phyloP scores from a whole-genome alignment of 2,329 filamentous ascomycete genomes.

The Aspergillus tanneri region DNA sequence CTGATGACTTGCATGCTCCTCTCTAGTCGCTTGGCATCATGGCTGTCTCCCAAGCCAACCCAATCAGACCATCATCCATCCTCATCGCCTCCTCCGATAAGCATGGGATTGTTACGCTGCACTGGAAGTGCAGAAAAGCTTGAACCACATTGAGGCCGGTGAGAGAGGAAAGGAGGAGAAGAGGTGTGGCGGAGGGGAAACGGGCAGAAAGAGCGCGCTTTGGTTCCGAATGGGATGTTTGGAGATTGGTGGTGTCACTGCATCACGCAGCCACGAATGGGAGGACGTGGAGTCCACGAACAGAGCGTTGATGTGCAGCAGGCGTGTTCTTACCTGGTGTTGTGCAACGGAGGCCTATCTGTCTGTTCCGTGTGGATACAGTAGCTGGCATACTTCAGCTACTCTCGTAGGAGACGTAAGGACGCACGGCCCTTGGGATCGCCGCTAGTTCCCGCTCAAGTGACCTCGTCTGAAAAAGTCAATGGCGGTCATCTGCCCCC shows the following conservation, averaged over 20 bases:
- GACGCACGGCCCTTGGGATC: constrained; percentile 30
- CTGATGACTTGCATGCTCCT: constrained; percentile 16
- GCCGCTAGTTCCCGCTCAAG: constrained; percentile 28
- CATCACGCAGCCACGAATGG: not conserved
- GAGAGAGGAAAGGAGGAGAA: not conserved
- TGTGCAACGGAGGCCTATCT: not conserved
- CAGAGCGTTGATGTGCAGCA: not conserved
- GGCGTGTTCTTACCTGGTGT: not conserved
- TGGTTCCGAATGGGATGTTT: not conserved
- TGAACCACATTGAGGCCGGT: constrained; percentile 1
- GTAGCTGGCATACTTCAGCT: too few relatives aligned
- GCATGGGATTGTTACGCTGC: constrained; percentile 6
- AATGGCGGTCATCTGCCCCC: constrained; percentile 8
- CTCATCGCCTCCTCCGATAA: constrained; percentile 2
- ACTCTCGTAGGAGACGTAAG: too few relatives aligned
- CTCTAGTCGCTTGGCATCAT: constrained; percentile 8
- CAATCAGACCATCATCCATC: not conserved
- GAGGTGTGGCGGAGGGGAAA: not conserved
- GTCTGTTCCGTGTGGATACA: not conserved
- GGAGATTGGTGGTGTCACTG: not conserved
- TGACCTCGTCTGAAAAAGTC: constrained; percentile 24
- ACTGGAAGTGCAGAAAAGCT: constrained; percentile 3
- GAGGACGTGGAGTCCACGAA: not conserved
- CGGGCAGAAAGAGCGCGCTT: not conserved
- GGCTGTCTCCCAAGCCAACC: constrained; percentile 2